These are phyloP conservation scores for Leptomonas seymouri DNA, from an alignment of 208 protist species.

Conservation along the genomic window DNA sequence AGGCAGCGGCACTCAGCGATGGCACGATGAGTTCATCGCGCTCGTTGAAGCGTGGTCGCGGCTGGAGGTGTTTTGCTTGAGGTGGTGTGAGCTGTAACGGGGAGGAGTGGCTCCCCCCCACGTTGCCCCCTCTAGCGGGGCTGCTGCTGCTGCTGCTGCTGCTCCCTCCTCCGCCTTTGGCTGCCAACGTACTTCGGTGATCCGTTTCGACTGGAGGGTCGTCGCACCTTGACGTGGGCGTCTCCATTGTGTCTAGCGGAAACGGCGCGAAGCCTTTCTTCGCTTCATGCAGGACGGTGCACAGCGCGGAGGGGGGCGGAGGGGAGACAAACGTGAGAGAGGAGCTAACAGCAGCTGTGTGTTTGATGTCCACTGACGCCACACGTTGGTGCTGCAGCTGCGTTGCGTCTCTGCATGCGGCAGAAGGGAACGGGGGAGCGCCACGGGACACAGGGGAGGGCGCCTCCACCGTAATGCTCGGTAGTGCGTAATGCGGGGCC, in stretches of 20 bases:
- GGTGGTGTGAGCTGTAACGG: conserved; percentile 14
- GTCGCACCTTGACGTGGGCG: background rate
- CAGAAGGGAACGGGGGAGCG: background rate
- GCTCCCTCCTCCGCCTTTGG: background rate
- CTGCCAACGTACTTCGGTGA: background rate
- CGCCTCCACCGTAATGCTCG: conserved; percentile 10
- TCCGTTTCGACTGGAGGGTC: background rate
- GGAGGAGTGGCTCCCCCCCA: conserved; percentile 3
- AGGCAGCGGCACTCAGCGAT: background rate
- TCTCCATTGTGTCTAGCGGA: conserved; percentile 9
- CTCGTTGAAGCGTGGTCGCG: conserved; percentile 16
- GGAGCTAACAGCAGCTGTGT: conserved; percentile 5
- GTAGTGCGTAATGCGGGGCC: background rate
- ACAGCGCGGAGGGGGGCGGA: background rate
- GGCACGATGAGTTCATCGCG: conserved; percentile 7
- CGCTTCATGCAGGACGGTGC: background rate
- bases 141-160: conserved; percentile 8
- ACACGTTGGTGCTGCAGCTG: background rate
- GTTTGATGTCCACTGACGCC: conserved; percentile 6
- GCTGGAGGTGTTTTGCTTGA: background rate
- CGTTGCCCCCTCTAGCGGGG: background rate
- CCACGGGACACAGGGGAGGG: conserved; percentile 4
- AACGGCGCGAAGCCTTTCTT: conserved; percentile 3
- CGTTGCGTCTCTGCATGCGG: background rate
- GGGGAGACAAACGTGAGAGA: conserved; percentile 1